These are phyloP conservation scores for Penicillium sp. DNA, from an alignment of 2,329 filamentous ascomycete genomes.

Conservation along the genomic window DNA sequence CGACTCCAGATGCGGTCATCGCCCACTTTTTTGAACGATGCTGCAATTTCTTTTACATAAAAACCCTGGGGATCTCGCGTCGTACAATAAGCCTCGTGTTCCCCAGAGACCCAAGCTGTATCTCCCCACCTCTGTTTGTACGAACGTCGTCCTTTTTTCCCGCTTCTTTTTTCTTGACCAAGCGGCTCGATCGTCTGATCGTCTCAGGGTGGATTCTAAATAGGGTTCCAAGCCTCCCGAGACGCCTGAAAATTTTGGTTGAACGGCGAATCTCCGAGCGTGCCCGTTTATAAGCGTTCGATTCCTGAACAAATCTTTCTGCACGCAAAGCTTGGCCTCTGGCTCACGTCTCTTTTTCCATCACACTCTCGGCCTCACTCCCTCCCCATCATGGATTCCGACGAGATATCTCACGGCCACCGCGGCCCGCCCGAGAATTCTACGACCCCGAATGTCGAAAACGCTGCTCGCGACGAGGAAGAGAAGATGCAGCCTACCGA, in stretches of 20 bases:
- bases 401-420: conserved; percentile 1
- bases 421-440: not conserved
- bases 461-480: not conserved
- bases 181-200: not conserved
- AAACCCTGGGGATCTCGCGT: conserved; percentile 3
- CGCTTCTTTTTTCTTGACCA: not conserved
- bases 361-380: not conserved
- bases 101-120: not conserved
- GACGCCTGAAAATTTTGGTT: not conserved
- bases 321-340: not conserved
- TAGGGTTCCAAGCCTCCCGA: not conserved
- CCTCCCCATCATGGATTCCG: not conserved
- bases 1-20: conserved; percentile 5
- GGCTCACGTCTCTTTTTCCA: not conserved
- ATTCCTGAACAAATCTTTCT: not conserved
- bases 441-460: not conserved
- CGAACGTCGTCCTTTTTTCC: not conserved
- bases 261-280: not conserved
- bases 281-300: not conserved
- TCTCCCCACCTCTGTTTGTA: not conserved
- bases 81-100: conserved; percentile 4
- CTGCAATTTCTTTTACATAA: conserved; percentile 7
- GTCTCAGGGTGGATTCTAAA: conserved; percentile 1
- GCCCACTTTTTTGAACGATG: conserved; percentile 5
- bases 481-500: conserved; percentile 4